Percentiles rank a stretch among this genome's conserved stretches.
These are phyloP conservation scores for Asterella californica DNA, from an alignment of 225 moss, liverwort and hornwort genomes.

Conservation along the genomic window DNA sequence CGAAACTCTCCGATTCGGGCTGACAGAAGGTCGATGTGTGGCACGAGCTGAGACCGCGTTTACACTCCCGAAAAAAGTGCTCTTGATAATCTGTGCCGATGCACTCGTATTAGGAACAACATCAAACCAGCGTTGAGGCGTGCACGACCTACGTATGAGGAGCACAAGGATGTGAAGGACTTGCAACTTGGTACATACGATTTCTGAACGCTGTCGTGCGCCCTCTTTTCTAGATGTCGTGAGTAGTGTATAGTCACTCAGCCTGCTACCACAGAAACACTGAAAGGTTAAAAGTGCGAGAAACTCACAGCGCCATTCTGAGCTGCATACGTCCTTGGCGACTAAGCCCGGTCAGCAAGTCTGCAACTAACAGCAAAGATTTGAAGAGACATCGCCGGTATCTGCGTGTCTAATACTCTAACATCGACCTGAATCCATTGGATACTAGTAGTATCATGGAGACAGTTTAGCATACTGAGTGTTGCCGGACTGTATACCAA, in stretches of 20 bases:
- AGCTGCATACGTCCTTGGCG: background rate
- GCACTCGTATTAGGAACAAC: background rate
- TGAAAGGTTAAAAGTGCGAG: constrained; percentile 2
- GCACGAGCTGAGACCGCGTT: constrained; percentile 23
- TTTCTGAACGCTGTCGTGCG: constrained; percentile 13
- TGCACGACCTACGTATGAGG: background rate
- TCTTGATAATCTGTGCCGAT: constrained; percentile 18
- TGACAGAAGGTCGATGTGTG: constrained; percentile 13
- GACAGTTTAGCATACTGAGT: too few species aligned
- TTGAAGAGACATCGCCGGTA: too few species aligned
- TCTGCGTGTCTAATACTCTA: too few species aligned
- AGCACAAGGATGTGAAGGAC: background rate
- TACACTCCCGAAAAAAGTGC: constrained; percentile 26
- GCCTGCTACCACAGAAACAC: constrained; percentile 21
- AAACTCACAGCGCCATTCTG: background rate
- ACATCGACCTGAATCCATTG: too few species aligned
- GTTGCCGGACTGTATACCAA: too few species aligned
- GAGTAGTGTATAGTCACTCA: constrained; percentile 14
- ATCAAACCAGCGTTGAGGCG: background rate
- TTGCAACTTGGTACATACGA: constrained; percentile 4
- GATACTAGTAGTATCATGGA: too few species aligned
- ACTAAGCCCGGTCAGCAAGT: background rate
- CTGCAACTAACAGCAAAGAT: too few species aligned
- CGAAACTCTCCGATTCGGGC: constrained; percentile 1
- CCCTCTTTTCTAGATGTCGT: constrained; percentile 16